Conservation (phyloP, 2,329 filamentous ascomycete genomes). For the Sporothrix phasma region DNA sequence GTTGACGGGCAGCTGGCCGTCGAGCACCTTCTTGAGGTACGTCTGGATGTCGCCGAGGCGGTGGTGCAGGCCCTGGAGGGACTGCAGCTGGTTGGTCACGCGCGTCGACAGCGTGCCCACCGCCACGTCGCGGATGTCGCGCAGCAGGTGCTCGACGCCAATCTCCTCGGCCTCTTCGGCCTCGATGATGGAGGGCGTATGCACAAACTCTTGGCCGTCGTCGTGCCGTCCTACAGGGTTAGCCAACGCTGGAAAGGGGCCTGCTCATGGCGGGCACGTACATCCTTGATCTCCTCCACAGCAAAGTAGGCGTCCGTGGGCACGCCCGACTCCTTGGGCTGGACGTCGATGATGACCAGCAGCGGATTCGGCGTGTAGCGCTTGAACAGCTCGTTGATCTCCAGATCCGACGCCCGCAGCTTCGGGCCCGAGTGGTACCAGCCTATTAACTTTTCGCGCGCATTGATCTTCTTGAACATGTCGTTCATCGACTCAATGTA, state of each 20-base stretch:
- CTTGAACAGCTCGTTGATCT: slow-evolving; percentile 99
- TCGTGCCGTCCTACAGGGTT: slow-evolving; percentile 73
- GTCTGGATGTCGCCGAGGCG: slow-evolving; percentile 89
- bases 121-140: slow-evolving; percentile 95
- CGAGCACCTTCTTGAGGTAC: slow-evolving; percentile 92
- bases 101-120: slow-evolving; percentile 93
- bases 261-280: slow-evolving; percentile 32
- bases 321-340: slow-evolving; percentile 94
- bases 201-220: slow-evolving; percentile 93
- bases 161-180: slow-evolving; percentile 99
- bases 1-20: slow-evolving; percentile 87
- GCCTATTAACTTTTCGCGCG: slow-evolving; percentile 94
- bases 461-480: slow-evolving; percentile 99
- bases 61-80: slow-evolving; percentile 88
- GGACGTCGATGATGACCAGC: slow-evolving; percentile 95
- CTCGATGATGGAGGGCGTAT: slow-evolving; percentile 96
- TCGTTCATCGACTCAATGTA: slow-evolving; percentile 99
- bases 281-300: slow-evolving; percentile 98
- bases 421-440: slow-evolving; percentile 99
- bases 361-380: slow-evolving; percentile 94
- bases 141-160: slow-evolving; percentile 91
- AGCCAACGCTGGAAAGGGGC: accelerated
- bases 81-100: slow-evolving; percentile 95
- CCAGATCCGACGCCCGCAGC: slow-evolving; percentile 87
- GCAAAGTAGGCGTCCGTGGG: slow-evolving; percentile 99